Conservation (phyloP, 148 eudicot genomes). For the Chenopodium quinoa region DNA sequence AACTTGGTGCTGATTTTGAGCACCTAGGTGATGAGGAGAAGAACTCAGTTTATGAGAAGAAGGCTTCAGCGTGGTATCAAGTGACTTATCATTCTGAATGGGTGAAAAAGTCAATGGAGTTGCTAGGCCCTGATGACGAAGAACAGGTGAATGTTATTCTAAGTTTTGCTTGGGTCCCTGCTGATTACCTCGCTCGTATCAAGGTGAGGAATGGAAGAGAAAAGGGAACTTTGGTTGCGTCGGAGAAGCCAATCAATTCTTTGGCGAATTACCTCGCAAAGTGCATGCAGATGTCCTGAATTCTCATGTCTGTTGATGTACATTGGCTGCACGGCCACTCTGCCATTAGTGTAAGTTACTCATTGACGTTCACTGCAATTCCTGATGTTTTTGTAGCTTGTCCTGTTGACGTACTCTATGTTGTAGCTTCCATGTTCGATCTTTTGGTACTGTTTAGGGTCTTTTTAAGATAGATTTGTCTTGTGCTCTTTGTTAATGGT, state of each 20-base stretch:
- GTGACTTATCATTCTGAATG: slow-evolving; percentile 67
- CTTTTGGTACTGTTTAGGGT: background rate
- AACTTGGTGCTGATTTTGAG: slow-evolving; percentile 38
- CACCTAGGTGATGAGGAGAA: slow-evolving; percentile 49
- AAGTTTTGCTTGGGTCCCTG: slow-evolving; percentile 89
- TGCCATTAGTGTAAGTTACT: slow-evolving; percentile 40
- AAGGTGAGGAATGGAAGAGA: slow-evolving; percentile 44
- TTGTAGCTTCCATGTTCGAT: background rate
- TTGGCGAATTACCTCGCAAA: slow-evolving; percentile 60
- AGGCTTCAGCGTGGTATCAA: slow-evolving; percentile 96
- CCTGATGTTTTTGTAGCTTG: background rate
- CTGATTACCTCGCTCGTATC: slow-evolving; percentile 82
- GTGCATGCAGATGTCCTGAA: slow-evolving; percentile 37
- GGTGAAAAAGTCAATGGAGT: slow-evolving; percentile 42
- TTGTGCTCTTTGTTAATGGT: background rate
- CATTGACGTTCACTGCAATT: background rate
- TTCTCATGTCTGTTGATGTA: slow-evolving; percentile 2
- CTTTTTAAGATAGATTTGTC: background rate
- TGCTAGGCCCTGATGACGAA: slow-evolving; percentile 48
- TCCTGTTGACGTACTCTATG: background rate
- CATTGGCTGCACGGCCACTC: slow-evolving; percentile 59
- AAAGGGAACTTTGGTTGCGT: slow-evolving; percentile 15
- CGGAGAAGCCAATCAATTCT: slow-evolving; percentile 59
- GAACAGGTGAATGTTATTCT: slow-evolving; percentile 42
- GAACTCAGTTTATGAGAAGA: slow-evolving; percentile 54